Conservation (phyloP, 495 filamentous ascomycete species). For the Penicillium desertorum region DNA sequence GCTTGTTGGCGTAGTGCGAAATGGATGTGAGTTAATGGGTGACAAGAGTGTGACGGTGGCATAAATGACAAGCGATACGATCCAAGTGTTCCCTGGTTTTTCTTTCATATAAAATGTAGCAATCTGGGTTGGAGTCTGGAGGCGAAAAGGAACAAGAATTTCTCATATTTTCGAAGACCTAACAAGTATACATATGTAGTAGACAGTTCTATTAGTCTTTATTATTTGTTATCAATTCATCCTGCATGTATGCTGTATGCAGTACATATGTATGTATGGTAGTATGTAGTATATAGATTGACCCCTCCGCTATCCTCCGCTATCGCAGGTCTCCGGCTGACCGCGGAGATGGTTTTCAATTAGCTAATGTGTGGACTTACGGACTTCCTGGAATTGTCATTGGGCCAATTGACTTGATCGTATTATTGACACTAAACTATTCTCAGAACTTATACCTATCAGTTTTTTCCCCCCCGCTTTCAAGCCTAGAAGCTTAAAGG, state of each 20-base stretch:
- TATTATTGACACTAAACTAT: background rate
- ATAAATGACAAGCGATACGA: slow-evolving; percentile 17
- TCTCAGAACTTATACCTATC: background rate
- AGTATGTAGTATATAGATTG: no score
- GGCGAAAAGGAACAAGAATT: background rate
- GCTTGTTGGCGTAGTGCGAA: slow-evolving; percentile 83
- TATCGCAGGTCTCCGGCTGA: slow-evolving; percentile 15
- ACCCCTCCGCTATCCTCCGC: background rate
- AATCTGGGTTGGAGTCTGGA: slow-evolving; percentile 3
- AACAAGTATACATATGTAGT: background rate
- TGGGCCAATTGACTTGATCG: background rate
- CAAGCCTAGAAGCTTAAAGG: background rate
- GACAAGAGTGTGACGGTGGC: slow-evolving; percentile 25
- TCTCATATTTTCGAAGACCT: slow-evolving; percentile 5
- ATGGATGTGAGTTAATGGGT: slow-evolving; percentile 75
- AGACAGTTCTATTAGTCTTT: no score
- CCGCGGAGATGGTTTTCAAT: slow-evolving; percentile 18
- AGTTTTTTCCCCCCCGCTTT: no score
- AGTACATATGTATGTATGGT: no score
- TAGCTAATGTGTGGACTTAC: slow-evolving; percentile 22
- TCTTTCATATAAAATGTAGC: background rate
- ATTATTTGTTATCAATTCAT: no score
- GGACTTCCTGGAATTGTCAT: background rate
- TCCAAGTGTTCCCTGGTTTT: background rate
- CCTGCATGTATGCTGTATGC: no score